Base-by-base conservation (phyloP, 352 stramenopile genomes). In the Phytopythium ostracodes region DNA sequence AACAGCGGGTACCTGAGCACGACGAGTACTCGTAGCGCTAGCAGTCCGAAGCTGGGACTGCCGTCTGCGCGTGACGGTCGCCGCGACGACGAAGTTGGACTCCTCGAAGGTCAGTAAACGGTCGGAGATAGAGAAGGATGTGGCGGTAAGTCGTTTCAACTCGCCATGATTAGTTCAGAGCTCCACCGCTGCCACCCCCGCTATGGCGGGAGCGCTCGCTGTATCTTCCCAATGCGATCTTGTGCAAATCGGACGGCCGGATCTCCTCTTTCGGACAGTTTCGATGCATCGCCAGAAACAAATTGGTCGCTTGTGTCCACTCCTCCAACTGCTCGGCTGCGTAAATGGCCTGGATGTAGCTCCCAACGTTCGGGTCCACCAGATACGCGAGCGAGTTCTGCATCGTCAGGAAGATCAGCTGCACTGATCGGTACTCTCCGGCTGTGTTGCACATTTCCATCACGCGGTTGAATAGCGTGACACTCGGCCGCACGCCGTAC, bases 271-370 rank as follows among this genome's bases (percentile, higher is more conserved):
- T 66, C 42, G 61, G 56, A 33, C 67, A 88, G 40, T 69, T 80
- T 4, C 83, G 77, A 25, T 88, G 68, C 84, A 94, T 94, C 52
- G 88, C 75, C 22, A 92, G 71, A 44, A 94, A 94, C 33, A 87
- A 42, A 55, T 88, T 71, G 24, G 81, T 90, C 24, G 84, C 84
- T 22, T 63, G 51, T 11, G 80, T 71, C 84, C 84, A 94, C n/a
- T 88, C 67, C 15, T 86, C 79, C 24, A 65, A 67, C 60, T 91
- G 72, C 59, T 94, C 82, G 14, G 83, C 67, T 3, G 84, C 79
- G 31, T 77, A 88, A 60, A 94, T 91, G 14, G 66, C 72, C 75
- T 94, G 72, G n/a, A 92, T 79, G 49, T 89, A 92, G 58, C 79
- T 88, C 59, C 79, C 76, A 15, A 69, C 64, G 14, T 78, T 78